Percentiles rank a stretch among this genome's conserved stretches.
These are phyloP conservation scores for Theobroma cacao DNA, from an alignment of 345 rosid species.

Conservation along the genomic window DNA sequence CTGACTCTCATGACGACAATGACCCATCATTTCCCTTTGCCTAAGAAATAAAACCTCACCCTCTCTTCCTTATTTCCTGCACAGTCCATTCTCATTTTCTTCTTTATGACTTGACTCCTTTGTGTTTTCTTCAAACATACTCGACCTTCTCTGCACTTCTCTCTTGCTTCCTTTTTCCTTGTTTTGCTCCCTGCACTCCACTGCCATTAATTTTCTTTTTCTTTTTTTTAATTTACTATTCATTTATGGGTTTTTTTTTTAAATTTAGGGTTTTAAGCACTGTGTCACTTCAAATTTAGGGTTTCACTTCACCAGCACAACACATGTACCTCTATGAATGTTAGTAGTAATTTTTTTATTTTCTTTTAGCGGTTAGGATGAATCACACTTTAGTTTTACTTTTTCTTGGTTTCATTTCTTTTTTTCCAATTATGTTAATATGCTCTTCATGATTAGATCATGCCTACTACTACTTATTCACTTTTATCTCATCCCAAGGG, in stretches of 20 bases:
- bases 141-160: not conserved
- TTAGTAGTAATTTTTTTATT: not conserved
- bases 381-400: not conserved
- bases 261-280: not conserved
- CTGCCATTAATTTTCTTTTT: not conserved
- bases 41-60: not conserved
- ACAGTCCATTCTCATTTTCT: slow-evolving; percentile 1
- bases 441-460: not conserved
- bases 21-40: slow-evolving; percentile 44
- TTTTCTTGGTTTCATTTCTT: not conserved
- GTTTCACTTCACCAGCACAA: not conserved
- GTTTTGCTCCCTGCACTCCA: not conserved
- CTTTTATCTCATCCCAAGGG: not conserved
- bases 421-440: not conserved
- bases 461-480: not conserved
- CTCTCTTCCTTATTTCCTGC: slow-evolving; percentile 10
- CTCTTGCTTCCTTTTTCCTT: not conserved
- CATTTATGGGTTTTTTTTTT: too few relatives aligned
- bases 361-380: not conserved
- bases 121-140: slow-evolving; percentile 13
- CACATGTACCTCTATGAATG: not conserved
- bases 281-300: not conserved
- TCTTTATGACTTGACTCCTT: slow-evolving; percentile 13
- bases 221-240: too few relatives aligned
- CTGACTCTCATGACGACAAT: slow-evolving; percentile 62